Percentiles rank a stretch among this genome's conserved stretches.
Evolutionary conservation across 1,284 basidiomycete genomes (phyloP).

Genomic region (Athelia sp.): DNA sequence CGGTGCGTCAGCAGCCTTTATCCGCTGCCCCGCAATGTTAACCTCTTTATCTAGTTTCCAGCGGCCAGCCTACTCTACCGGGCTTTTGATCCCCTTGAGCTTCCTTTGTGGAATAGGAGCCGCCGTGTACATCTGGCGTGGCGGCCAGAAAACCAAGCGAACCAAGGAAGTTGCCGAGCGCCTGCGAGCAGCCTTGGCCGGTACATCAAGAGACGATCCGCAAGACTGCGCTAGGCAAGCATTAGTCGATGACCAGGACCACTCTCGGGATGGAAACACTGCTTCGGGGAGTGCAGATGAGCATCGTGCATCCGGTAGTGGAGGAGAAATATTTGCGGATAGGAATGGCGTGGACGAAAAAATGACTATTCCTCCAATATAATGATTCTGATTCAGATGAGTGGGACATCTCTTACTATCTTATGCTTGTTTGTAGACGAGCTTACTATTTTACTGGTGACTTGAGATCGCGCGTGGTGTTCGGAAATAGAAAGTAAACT

Average conservation of each 20-base stretch:
- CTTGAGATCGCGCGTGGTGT: neutral
- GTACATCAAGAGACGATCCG: too few species aligned
- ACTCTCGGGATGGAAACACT: neutral
- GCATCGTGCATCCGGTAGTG: slow-evolving; percentile 10
- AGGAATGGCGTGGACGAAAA: slow-evolving; percentile 27
- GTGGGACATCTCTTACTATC: neutral
- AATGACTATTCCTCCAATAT: slow-evolving; percentile 25
- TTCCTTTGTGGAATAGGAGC: slow-evolving; percentile 83
- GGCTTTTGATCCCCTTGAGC: slow-evolving; percentile 67
- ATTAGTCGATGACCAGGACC: neutral
- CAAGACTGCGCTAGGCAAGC: too few species aligned
- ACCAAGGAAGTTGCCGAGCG: slow-evolving; percentile 68
- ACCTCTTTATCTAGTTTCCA: slow-evolving; percentile 37
- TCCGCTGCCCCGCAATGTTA: too few species aligned
- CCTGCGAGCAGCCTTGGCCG: too few species aligned
- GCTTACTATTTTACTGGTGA: neutral
- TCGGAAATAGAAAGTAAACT: neutral
- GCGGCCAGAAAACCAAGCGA: slow-evolving; percentile 75
- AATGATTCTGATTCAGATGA: neutral
- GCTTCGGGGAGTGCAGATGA: slow-evolving; percentile 9
- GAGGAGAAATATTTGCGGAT: too few species aligned
- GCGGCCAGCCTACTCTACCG: slow-evolving; percentile 66
- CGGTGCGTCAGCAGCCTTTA: slow-evolving; percentile 30
- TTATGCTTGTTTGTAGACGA: neutral
- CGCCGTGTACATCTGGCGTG: slow-evolving; percentile 75